These are phyloP conservation scores for Flaveria trinervia DNA, from an alignment of 129 eudicot genomes.

Conservation along the genomic window DNA sequence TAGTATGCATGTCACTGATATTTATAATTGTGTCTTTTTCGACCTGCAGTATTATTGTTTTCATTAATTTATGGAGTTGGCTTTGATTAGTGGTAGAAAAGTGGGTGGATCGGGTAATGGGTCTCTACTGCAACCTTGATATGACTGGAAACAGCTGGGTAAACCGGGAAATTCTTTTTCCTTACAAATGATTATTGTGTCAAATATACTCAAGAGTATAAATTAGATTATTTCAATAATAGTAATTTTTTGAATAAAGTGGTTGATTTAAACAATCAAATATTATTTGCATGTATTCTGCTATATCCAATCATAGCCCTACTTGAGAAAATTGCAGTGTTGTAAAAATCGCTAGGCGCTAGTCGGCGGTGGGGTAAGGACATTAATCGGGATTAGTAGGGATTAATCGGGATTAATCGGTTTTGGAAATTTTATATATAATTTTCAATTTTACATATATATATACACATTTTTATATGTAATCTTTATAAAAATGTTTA, in stretches of 20 bases:
- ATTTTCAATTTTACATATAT: no score
- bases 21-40: not conserved
- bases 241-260: not conserved
- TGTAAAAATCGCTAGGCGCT: no score
- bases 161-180: not conserved
- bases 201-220: not conserved
- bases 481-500: no score
- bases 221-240: not conserved
- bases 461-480: no score
- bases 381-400: no score
- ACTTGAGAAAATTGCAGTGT: not conserved
- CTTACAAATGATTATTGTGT: not conserved
- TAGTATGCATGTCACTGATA: not conserved
- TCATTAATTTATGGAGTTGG: not conserved
- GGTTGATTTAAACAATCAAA: not conserved
- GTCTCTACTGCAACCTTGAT: not conserved
- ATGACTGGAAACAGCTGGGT: not conserved
- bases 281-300: not conserved
- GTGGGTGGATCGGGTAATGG: not conserved
- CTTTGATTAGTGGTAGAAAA: slow-evolving; percentile 2
- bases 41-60: not conserved
- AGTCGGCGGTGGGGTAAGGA: no score
- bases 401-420: no score
- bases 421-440: no score
- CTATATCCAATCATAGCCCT: not conserved